Evolutionary conservation across 441 rosid genomes (phyloP).

Genomic region (Cnidoscolus chayamansa): DNA sequence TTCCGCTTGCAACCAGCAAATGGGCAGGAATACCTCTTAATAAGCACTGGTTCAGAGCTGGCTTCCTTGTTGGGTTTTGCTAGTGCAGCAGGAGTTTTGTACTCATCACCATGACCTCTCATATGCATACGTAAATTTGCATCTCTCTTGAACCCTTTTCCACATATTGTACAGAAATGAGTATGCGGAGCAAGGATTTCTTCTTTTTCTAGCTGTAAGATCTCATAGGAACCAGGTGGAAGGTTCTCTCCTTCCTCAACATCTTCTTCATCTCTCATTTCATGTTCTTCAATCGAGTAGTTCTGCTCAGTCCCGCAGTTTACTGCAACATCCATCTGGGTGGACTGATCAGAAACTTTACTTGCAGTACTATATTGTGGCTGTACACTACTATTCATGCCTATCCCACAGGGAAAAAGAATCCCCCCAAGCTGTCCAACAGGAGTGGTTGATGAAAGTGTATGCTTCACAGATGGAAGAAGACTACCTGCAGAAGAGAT

Average conservation of each 20-base stretch:
- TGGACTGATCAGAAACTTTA: constrained; percentile 41
- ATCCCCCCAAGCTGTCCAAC: constrained; percentile 54
- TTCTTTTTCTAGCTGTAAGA: constrained; percentile 84
- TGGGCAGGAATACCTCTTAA: constrained; percentile 96
- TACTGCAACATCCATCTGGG: constrained; percentile 35
- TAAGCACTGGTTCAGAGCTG: constrained; percentile 50
- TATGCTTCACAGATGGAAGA: constrained; percentile 78
- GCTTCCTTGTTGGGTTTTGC: constrained; percentile 79
- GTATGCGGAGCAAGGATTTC: constrained; percentile 98
- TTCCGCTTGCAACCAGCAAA: constrained; percentile 86
- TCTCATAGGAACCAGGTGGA: constrained; percentile 83
- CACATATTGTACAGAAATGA: constrained; percentile 86
- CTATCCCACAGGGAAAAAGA: constrained; percentile 41
- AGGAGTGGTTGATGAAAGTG: constrained; percentile 38
- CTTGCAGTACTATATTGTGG: constrained; percentile 32
- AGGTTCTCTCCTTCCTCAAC: constrained; percentile 85
- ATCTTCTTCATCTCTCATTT: constrained; percentile 83
- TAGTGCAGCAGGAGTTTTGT: constrained; percentile 87
- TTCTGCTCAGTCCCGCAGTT: constrained; percentile 39
- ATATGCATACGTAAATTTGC: constrained; percentile 94
- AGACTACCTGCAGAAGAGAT: constrained; percentile 93
- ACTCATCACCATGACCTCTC: constrained; percentile 98
- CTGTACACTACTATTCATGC: constrained; percentile 36
- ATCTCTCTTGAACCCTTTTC: constrained; percentile 92
- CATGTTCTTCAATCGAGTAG: constrained; percentile 62